Evolutionary conservation across 768 basidiomycete genomes (phyloP).

Genomic region (Serendipita vermifera): DNA sequence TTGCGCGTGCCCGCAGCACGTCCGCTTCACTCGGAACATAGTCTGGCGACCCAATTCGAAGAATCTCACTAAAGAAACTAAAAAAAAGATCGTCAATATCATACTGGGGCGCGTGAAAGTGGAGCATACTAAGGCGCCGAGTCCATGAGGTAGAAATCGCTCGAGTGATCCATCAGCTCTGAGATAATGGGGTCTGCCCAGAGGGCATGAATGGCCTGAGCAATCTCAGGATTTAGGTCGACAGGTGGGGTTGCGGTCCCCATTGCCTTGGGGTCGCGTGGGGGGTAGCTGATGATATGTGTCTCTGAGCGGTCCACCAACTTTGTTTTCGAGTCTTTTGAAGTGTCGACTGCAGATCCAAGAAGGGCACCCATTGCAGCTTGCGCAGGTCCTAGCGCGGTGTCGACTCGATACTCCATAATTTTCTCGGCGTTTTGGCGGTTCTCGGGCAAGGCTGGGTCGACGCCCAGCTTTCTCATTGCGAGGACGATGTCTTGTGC

Average conservation of each 20-base stretch:
- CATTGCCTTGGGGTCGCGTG: slow-evolving; percentile 27
- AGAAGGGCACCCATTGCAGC: neutral
- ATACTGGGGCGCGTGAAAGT: neutral
- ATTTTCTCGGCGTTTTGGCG: slow-evolving; percentile 21
- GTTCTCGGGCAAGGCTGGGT: slow-evolving; percentile 56
- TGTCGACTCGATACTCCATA: slow-evolving; percentile 4
- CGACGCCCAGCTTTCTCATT: slow-evolving; percentile 74
- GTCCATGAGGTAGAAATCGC: slow-evolving; percentile 89
- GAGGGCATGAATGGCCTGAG: slow-evolving; percentile 51
- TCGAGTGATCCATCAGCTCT: slow-evolving; percentile 41
- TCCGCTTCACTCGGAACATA: slow-evolving; percentile 81
- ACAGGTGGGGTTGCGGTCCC: neutral
- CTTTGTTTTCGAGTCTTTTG: neutral
- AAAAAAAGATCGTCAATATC: neutral
- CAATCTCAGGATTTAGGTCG: slow-evolving; percentile 50
- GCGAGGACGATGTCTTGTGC: slow-evolving; percentile 76
- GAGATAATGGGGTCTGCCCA: slow-evolving; percentile 32
- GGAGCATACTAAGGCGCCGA: slow-evolving; percentile 67
- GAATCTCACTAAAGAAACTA: slow-evolving; percentile 77
- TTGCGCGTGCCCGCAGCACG: slow-evolving; percentile 75
- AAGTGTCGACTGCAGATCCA: neutral
- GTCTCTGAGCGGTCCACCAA: neutral
- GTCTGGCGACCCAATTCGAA: slow-evolving; percentile 67
- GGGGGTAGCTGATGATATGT: neutral
- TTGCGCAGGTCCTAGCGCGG: neutral